Base-by-base conservation (phyloP, 768 basidiomycete genomes). In the Mycena filopes region DNA sequence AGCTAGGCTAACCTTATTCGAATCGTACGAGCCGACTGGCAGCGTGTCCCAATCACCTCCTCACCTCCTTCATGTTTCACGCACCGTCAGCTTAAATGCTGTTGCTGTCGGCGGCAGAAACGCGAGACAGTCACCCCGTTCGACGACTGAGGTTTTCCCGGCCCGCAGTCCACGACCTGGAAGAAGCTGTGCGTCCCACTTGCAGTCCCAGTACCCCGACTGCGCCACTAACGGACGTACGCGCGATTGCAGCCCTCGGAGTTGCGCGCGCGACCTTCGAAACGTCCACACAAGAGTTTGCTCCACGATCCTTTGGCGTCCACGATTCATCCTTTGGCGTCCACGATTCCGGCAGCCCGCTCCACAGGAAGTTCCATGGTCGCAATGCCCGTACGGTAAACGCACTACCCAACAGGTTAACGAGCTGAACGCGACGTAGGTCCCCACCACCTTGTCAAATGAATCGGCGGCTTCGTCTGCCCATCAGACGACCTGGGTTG, bases 1-100 rank as follows among this genome's bases (percentile, higher is more conserved):
- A n/a, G 29, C 4, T 20, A 65, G 45, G 29, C 33, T 65, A 65
- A 60, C 64, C 64, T 60, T 60, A 60, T 54, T 65, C 55, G 58
- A 47, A 50, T 60, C 64, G 64, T 65, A 65, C 64, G 51, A 65
- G 61, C 55, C 40, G 51, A 53, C 51, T 43, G 57, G 40, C 50
- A 54, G 57, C 50, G 57, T 55, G 46, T 53, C 38, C 15, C 64
- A 46, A 65, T 60, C 57, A 36, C 64, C 64, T 20, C 46, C 26
- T 26, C 56, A 47, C 21, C 51, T 54, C 56, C 56, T 50, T 45
- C 21, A 65, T 65, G 57, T 60, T 60, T 42, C 57, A 54, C 53
- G 3, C 57, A 16, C 38, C 40, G 33, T 45, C 53, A 48, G 58
- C 64, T 54, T 65, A 65, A 65, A 65, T 59, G 64, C 57, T 48